These are phyloP conservation scores for Tetrapisispora iriomotensis DNA, from an alignment of 805 yeast species.

Conservation along the genomic window DNA sequence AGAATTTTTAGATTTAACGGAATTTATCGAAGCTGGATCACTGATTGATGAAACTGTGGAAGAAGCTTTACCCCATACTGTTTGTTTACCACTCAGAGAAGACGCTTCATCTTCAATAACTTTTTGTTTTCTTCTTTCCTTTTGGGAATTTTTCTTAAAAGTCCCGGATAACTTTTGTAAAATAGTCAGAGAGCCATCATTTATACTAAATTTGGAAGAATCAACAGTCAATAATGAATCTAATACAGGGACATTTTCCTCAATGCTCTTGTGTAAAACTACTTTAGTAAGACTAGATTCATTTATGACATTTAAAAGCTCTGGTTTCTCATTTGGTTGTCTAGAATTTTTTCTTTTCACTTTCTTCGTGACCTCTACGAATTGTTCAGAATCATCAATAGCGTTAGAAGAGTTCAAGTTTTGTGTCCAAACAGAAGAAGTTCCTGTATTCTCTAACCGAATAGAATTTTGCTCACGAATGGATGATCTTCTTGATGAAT, in stretches of 20 bases:
- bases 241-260: constrained; percentile 3
- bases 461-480: constrained; percentile 1
- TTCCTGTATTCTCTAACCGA: not conserved
- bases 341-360: constrained; percentile 10
- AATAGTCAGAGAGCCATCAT: no score
- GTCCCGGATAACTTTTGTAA: constrained; percentile 10
- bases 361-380: constrained; percentile 13
- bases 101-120: not conserved
- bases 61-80: constrained; percentile 16
- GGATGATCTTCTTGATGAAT: constrained; percentile 7
- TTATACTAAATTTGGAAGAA: not conserved
- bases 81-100: constrained; percentile 6
- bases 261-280: constrained; percentile 9
- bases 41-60: not conserved
- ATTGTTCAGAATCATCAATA: constrained; percentile 12
- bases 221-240: constrained; percentile 9
- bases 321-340: not conserved
- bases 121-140: constrained; percentile 16
- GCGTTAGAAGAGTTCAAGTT: constrained; percentile 5
- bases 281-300: constrained; percentile 7
- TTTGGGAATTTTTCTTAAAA: constrained; percentile 24
- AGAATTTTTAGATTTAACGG: constrained; percentile 1
- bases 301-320: not conserved
- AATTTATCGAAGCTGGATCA: not conserved
- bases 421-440: constrained; percentile 1